Conservation (phyloP, 148 eudicot genomes). For the Simmondsia chinensis region DNA sequence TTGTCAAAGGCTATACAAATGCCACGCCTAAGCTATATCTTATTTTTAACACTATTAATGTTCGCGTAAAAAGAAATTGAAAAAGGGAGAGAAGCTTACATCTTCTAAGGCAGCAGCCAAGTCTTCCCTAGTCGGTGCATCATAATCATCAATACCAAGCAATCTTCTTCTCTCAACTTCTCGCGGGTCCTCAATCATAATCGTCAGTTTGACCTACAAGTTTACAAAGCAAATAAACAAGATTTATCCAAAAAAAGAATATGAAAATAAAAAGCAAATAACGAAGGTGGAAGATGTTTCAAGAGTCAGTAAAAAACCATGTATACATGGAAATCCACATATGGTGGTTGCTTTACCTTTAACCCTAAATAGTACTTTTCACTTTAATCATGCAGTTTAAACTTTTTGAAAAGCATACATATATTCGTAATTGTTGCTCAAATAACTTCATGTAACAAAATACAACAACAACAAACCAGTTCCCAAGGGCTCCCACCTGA, state of each 20-base stretch:
- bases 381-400: no score
- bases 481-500: no score
- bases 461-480: no score
- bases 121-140: constrained; percentile 84
- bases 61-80: neutral
- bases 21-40: no score
- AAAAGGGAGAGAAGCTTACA: constrained; percentile 27
- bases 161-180: constrained; percentile 80
- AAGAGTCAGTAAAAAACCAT: neutral
- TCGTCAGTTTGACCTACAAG: constrained; percentile 72
- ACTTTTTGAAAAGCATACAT: no score
- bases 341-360: no score
- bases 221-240: neutral
- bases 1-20: no score
- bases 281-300: neutral
- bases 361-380: no score
- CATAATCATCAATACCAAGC: constrained; percentile 83
- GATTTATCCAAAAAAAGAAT: no score
- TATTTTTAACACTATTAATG: neutral
- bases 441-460: no score
- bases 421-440: no score
- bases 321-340: no score
- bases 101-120: constrained; percentile 76
- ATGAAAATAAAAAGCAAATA: neutral
- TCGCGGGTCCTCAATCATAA: constrained; percentile 89